A percentile compares a stretch with the other conserved stretches of the same genome.
Conservation (phyloP, 1,284 basidiomycete genomes). For the Crucibulum cyathiforme region DNA sequence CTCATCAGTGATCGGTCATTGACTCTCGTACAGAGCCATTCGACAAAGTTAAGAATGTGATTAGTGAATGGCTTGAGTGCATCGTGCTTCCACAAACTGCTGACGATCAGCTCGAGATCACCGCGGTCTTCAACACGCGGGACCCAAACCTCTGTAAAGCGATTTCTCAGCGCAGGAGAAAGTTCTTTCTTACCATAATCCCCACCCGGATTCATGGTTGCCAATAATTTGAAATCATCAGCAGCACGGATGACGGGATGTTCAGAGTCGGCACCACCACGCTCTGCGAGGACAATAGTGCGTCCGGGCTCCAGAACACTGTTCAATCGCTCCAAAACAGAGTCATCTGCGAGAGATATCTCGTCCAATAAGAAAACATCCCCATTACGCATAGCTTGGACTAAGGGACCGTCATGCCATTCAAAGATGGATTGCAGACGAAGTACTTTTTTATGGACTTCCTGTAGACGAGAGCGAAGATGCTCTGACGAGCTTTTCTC, state of each 20-base stretch:
- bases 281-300: slow-evolving; percentile 92
- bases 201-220: slow-evolving; percentile 99
- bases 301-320: slow-evolving; percentile 94
- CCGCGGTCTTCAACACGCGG: slow-evolving; percentile 80
- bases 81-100: slow-evolving; percentile 72
- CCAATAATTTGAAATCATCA: slow-evolving; percentile 85
- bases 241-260: slow-evolving; percentile 73
- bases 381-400: slow-evolving; percentile 89
- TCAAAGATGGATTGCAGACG: slow-evolving; percentile 84
- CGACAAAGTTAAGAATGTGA: slow-evolving; percentile 79
- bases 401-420: slow-evolving; percentile 95
- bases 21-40: slow-evolving; percentile 78
- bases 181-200: slow-evolving; percentile 99
- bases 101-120: slow-evolving; percentile 85
- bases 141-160: slow-evolving; percentile 99
- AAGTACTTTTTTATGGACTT: slow-evolving; percentile 50
- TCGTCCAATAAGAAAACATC: slow-evolving; percentile 94
- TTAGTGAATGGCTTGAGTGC: slow-evolving; percentile 66
- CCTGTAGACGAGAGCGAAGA: slow-evolving; percentile 42
- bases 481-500: slow-evolving; percentile 33
- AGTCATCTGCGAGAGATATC: slow-evolving; percentile 98
- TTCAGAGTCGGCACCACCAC: slow-evolving; percentile 78
- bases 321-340: slow-evolving; percentile 96
- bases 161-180: slow-evolving; percentile 95
- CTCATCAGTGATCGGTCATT: slow-evolving; percentile 76